Evolutionary conservation across 106 monocot genomes (phyloP).

Genomic region (Narthecium ossifragum): DNA sequence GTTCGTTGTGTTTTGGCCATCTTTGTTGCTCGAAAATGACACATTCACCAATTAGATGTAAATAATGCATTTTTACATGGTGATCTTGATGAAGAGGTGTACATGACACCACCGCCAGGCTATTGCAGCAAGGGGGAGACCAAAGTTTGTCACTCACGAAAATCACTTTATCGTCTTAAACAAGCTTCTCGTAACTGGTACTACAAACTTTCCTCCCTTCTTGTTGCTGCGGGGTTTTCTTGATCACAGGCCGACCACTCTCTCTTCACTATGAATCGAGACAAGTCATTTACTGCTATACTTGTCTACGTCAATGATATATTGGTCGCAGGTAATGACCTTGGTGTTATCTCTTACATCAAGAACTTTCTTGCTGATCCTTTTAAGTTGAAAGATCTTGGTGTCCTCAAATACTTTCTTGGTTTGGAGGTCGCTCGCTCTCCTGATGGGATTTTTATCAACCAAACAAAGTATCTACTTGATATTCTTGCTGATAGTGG

Average conservation of each 20-base stretch:
- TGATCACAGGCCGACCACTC: conserved; percentile 10
- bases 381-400: conserved; percentile 19
- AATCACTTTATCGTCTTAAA: conserved; percentile 13
- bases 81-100: conserved; percentile 11
- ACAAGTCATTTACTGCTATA: neutral
- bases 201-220: neutral
- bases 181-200: conserved; percentile 22
- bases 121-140: too few relatives aligned
- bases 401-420: conserved; percentile 11
- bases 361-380: neutral
- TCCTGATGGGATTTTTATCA: neutral
- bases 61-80: conserved; percentile 12
- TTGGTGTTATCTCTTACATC: neutral
- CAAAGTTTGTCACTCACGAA: neutral
- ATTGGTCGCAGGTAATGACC: conserved; percentile 1
- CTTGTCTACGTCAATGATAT: conserved; percentile 24
- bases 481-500: conserved; percentile 7
- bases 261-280: neutral
- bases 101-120: conserved; percentile 1
- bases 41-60: neutral
- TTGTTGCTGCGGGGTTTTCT: neutral
- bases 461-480: conserved; percentile 6
- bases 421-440: conserved; percentile 13
- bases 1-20: conserved; percentile 1
- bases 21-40: neutral